Evolutionary conservation across 2,329 filamentous ascomycete species (phyloP), one percentile per base, ranked within the genome.

Genomic region (Scedosporium aurantiacum): DNA sequence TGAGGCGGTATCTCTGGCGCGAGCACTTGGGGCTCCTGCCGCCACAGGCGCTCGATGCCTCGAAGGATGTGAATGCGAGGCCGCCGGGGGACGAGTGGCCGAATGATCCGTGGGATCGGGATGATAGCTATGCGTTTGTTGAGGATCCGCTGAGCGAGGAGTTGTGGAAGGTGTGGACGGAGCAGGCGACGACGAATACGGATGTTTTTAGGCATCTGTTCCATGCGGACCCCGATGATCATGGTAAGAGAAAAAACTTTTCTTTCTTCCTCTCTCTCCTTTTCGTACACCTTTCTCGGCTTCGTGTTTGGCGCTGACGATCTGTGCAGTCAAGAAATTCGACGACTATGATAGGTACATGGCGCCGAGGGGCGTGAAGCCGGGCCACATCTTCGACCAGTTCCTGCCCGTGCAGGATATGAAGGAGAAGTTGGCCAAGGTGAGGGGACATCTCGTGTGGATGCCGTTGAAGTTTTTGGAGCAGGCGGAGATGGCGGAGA

Each of bases 401-500:
- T 90, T 88, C 73, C 81, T 88, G 71, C 87, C 89, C 0, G 82
- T 85, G 0, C 79, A 86, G 25, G 87, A 95, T 61, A 85, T 94
- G 5, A 82, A 89, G 16, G 72, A 80, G 65, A 91, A 93, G 72
- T 77, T 97, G 58, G 86, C 91, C 67, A 80, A 87, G 69, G 84
- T 97, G 66, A 87, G 85, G 75, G 93, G 93, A 0, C 93, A 97
- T 76, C 73, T 97, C 47, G 93, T 97, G 5, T 95, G 90, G 90
- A 93, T 96, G 86, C 91, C 91, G n/a, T 73, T 97, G 68, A 84
- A 91, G 55, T 97, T 96, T 71, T 74, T 97, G 70, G 80, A 83
- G 68, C 86, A 96, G 65, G 91, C 87, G 0, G 82, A 90, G 67
- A 95, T 97, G 91, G 92, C 92, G 0, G 92, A 97, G 76, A 84